These are phyloP conservation scores for Rhodotorula sp. DNA, from an alignment of 1,284 basidiomycete species.

Conservation along the genomic window DNA sequence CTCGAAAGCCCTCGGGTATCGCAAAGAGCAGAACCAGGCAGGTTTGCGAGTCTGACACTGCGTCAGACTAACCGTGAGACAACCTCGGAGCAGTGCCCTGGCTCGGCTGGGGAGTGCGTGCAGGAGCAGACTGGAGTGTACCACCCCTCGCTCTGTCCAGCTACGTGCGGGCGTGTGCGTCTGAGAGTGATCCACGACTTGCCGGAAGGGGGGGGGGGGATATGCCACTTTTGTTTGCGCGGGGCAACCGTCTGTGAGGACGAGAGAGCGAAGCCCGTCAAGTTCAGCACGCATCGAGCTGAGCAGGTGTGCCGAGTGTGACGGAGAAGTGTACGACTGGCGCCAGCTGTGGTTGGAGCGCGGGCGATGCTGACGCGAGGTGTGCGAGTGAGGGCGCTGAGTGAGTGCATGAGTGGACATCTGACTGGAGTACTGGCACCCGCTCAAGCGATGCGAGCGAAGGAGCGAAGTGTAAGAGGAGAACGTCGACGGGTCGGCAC, in stretches of 20 bases:
- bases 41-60: neutral
- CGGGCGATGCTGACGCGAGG: neutral
- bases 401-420: too few species aligned
- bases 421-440: too few species aligned
- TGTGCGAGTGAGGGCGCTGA: neutral
- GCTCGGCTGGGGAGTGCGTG: too few species aligned
- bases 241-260: neutral
- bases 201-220: too few species aligned
- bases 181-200: too few species aligned
- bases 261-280: neutral
- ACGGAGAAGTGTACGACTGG: neutral
- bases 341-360: neutral
- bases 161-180: too few species aligned
- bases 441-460: too few species aligned
- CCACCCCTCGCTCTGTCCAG: too few species aligned
- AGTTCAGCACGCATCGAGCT: neutral
- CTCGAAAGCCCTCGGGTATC: neutral
- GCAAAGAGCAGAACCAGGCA: slow-evolving; percentile 10
- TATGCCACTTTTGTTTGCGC: too few species aligned
- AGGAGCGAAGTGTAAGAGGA: too few species aligned
- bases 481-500: too few species aligned
- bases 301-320: neutral
- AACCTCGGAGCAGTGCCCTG: neutral
- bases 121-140: too few species aligned
- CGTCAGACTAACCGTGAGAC: neutral